Evolutionary conservation across 768 basidiomycete species (phyloP).

Genomic region (Wakefieldia striispora): DNA sequence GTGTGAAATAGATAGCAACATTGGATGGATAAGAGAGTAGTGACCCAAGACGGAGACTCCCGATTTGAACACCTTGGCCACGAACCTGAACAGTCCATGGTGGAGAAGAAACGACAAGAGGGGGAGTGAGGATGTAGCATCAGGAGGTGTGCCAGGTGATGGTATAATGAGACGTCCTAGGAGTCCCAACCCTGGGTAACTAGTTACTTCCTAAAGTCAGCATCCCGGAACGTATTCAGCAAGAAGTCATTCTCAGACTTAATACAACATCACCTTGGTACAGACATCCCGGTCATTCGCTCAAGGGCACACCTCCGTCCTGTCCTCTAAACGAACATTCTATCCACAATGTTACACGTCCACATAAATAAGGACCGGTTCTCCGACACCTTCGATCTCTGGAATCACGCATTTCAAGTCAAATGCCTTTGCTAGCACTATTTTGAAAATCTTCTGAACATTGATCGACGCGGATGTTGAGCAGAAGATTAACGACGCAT

Average conservation of each 20-base stretch:
- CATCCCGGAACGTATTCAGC: constrained; percentile 20
- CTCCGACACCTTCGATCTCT: constrained; percentile 95
- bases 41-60: constrained; percentile 18
- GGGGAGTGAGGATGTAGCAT: not conserved
- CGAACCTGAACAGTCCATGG: constrained; percentile 15
- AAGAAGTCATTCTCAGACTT: constrained; percentile 13
- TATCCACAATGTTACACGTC: constrained; percentile 46
- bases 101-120: constrained; percentile 13
- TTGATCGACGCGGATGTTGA: constrained; percentile 99
- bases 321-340: constrained; percentile 18
- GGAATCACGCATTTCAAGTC: constrained; percentile 99
- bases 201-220: constrained; percentile 17
- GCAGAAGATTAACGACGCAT: constrained; percentile 99
- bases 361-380: constrained; percentile 93
- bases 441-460: constrained; percentile 99
- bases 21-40: constrained; percentile 14
- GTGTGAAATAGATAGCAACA: constrained; percentile 28
- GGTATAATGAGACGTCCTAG: constrained; percentile 22
- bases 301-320: constrained; percentile 17
- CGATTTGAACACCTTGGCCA: constrained; percentile 18
- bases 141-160: constrained; percentile 6
- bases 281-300: constrained; percentile 7
- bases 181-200: constrained; percentile 10
- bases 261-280: constrained; percentile 30
- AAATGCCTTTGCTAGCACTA: constrained; percentile 94